These are phyloP conservation scores for Phytophthora macrochlamydospora DNA, from an alignment of 352 stramenopile genomes.

Conservation along the genomic window DNA sequence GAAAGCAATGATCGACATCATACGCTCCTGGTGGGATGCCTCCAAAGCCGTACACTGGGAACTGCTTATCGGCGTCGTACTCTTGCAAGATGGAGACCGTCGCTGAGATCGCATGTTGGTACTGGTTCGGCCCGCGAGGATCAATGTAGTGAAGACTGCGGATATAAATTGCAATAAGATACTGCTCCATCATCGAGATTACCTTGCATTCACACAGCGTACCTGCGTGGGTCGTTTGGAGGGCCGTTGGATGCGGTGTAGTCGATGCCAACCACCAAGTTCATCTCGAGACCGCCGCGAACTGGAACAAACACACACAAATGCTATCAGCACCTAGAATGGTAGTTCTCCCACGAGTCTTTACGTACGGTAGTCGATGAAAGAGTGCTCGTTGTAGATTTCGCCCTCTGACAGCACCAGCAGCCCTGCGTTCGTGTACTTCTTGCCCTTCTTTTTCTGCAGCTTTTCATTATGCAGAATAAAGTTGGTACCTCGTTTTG, in stretches of 20 bases:
- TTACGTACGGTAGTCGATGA: slow-evolving; percentile 64
- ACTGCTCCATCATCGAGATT: no score
- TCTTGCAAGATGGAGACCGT: slow-evolving; percentile 71
- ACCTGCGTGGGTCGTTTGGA: slow-evolving; percentile 51
- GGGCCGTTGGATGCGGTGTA: slow-evolving; percentile 77
- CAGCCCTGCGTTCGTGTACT: slow-evolving; percentile 69
- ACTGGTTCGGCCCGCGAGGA: slow-evolving; percentile 66
- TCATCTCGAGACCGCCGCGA: slow-evolving; percentile 88
- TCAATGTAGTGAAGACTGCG: slow-evolving; percentile 73
- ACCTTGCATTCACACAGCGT: not conserved
- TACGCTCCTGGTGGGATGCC: slow-evolving; percentile 72
- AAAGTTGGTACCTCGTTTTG: slow-evolving; percentile 53
- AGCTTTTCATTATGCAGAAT: slow-evolving; percentile 63
- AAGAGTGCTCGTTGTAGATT: slow-evolving; percentile 53
- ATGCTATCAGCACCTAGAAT: not conserved
- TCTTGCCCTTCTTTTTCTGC: slow-evolving; percentile 69
- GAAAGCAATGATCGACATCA: slow-evolving; percentile 92
- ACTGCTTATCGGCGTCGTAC: slow-evolving; percentile 77
- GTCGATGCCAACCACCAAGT: slow-evolving; percentile 73
- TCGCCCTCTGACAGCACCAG: slow-evolving; percentile 44
- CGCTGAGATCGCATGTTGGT: slow-evolving; percentile 75
- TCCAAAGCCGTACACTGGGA: slow-evolving; percentile 80
- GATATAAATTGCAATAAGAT: not conserved
- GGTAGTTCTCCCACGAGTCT: no score
- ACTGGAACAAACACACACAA: slow-evolving; percentile 33